Conservation (phyloP, 2,329 filamentous ascomycete genomes). For the Ascochyta clinopodiicola region DNA sequence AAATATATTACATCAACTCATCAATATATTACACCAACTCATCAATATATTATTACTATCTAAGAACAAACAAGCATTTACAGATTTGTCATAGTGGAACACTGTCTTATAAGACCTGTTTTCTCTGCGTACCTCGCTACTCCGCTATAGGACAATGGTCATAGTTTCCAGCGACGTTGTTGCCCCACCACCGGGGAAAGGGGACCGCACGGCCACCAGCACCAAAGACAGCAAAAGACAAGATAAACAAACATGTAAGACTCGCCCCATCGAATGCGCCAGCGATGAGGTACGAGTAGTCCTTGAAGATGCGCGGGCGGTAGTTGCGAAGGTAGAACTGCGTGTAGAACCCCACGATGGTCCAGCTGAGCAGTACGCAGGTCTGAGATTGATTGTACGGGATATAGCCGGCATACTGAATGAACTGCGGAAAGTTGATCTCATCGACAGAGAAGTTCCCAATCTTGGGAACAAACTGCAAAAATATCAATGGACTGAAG, state of each 20-base stretch:
- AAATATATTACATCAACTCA: too few species aligned
- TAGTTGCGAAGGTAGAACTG: constrained; percentile 26
- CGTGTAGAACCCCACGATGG: constrained; percentile 20
- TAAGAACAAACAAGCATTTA: too few species aligned
- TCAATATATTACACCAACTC: too few species aligned
- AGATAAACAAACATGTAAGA: constrained; percentile 21
- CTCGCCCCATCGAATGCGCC: constrained; percentile 24
- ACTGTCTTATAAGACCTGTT: too few species aligned
- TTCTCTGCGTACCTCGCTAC: neutral
- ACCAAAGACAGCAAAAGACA: constrained; percentile 24
- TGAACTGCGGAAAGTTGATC: constrained; percentile 25
- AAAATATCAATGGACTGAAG: neutral
- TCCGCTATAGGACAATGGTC: constrained; percentile 21
- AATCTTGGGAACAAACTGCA: constrained; percentile 17
- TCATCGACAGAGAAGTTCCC: constrained; percentile 20
- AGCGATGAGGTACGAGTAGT: constrained; percentile 25
- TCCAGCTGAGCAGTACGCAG: constrained; percentile 23
- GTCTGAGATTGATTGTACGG: constrained; percentile 25
- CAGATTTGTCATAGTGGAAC: too few species aligned
- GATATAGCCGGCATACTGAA: constrained; percentile 22
- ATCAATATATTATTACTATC: too few species aligned
- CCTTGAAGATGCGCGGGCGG: constrained; percentile 24
- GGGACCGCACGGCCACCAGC: constrained; percentile 17
- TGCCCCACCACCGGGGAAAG: constrained; percentile 24
- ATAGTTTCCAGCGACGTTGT: constrained; percentile 23